Conservation (phyloP, 805 yeast genomes). For the Teunomyces lycoperdinae region DNA sequence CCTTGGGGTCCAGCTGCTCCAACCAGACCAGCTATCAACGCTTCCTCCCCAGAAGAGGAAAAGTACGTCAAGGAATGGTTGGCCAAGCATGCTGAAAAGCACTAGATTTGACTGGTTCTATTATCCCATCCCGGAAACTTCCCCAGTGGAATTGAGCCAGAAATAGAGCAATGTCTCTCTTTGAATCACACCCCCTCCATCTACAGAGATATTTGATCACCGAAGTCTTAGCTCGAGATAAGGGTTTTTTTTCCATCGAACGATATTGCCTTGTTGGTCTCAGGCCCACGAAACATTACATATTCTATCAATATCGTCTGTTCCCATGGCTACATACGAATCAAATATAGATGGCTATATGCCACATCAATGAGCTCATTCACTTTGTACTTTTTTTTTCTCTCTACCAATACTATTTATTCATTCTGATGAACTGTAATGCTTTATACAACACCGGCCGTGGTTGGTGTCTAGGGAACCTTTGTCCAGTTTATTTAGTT, state of each 20-base stretch:
- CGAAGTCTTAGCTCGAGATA: too few relatives aligned
- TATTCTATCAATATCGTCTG: background rate
- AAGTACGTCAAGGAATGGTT: conserved; percentile 71
- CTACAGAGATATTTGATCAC: too few relatives aligned
- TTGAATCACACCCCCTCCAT: background rate
- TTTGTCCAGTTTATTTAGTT: too few relatives aligned
- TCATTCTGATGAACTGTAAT: background rate
- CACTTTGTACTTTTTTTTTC: background rate
- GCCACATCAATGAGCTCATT: background rate
- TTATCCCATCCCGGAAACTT: background rate
- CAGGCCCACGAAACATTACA: background rate
- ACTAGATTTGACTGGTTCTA: conserved; percentile 7
- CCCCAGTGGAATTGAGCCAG: background rate
- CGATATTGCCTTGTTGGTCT: background rate
- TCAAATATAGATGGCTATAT: conserved; percentile 3
- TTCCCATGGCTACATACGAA: background rate
- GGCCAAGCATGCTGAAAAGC: conserved; percentile 46
- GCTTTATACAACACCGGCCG: too few relatives aligned
- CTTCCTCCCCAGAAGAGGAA: conserved; percentile 84
- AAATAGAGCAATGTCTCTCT: background rate
- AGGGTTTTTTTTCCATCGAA: background rate
- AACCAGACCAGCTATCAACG: conserved; percentile 66
- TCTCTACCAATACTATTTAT: background rate
- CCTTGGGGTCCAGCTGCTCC: conserved; percentile 67
- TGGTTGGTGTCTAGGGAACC: too few relatives aligned